A percentile compares a stretch with the other conserved stretches of the same genome.
These are phyloP conservation scores for Penicillium sp. DNA, from an alignment of 2,329 filamentous ascomycete species.

Conservation along the genomic window DNA sequence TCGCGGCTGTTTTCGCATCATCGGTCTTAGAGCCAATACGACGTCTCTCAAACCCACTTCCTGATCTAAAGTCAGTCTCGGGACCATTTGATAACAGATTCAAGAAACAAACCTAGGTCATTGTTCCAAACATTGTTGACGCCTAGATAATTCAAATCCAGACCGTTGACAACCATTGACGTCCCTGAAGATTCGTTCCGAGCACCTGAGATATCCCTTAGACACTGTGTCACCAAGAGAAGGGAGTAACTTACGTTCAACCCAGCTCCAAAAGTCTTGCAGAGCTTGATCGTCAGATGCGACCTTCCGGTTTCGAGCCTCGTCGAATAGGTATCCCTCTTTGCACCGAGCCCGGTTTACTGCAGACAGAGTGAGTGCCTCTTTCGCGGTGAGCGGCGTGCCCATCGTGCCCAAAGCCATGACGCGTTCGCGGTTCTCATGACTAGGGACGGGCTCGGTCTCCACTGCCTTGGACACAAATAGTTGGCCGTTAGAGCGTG, in stretches of 20 bases:
- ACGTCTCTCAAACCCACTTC: slow-evolving; percentile 33
- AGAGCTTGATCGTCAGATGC: slow-evolving; percentile 55
- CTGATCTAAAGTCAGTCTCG: slow-evolving; percentile 22
- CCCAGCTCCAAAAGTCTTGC: slow-evolving; percentile 57
- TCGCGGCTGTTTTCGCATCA: slow-evolving; percentile 28
- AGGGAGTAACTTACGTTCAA: slow-evolving; percentile 45
- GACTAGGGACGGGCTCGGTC: slow-evolving; percentile 34
- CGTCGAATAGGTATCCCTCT: slow-evolving; percentile 54
- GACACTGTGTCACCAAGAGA: background rate
- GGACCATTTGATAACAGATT: too few species aligned
- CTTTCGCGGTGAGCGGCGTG: slow-evolving; percentile 33
- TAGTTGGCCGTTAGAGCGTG: slow-evolving; percentile 7
- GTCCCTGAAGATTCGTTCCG: slow-evolving; percentile 42
- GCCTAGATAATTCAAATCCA: slow-evolving; percentile 61
- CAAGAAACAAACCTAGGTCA: slow-evolving; percentile 46
- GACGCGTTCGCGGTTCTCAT: slow-evolving; percentile 37
- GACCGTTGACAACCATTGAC: slow-evolving; percentile 53
- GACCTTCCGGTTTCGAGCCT: slow-evolving; percentile 53
- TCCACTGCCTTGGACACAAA: slow-evolving; percentile 5
- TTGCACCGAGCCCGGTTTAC: slow-evolving; percentile 49
- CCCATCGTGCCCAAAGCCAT: slow-evolving; percentile 31
- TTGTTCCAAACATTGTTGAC: slow-evolving; percentile 58
- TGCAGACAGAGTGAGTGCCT: slow-evolving; percentile 42
- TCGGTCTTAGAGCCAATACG: slow-evolving; percentile 27
- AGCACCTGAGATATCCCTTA: slow-evolving; percentile 33